phyloP scores from a whole-genome alignment of 441 rosid genomes.

The Populus trichocarpa region DNA sequence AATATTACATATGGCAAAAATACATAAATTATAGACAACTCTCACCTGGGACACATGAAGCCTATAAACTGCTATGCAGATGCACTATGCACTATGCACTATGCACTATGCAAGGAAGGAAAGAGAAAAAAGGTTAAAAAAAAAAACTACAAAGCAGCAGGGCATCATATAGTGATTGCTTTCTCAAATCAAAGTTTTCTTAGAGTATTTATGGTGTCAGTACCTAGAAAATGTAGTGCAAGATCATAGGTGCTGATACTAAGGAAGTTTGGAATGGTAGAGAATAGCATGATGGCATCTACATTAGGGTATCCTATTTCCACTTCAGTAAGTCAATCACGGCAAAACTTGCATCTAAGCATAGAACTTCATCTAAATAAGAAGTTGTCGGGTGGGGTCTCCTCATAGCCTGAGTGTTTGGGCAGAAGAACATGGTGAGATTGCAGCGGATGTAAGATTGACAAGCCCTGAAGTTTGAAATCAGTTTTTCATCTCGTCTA shows the following conservation, averaged over 20 bases:
- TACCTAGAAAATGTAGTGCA: neutral
- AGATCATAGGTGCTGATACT: neutral
- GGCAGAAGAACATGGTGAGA: neutral
- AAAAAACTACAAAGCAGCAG: neutral
- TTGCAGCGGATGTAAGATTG: neutral
- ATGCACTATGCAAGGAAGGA: neutral
- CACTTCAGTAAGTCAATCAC: neutral
- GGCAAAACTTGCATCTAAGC: neutral
- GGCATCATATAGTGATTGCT: neutral
- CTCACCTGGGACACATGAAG: neutral
- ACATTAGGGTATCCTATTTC: neutral
- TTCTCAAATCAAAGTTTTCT: neutral
- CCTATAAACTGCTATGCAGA: neutral
- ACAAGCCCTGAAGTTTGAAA: neutral
- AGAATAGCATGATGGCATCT: too few relatives aligned
- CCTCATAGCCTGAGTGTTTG: neutral
- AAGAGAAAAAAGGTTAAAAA: neutral
- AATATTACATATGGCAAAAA: neutral
- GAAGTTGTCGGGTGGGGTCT: neutral
- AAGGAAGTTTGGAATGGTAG: neutral
- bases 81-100: neutral
- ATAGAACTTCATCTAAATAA: neutral
- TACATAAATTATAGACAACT: neutral
- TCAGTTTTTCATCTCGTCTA: neutral
- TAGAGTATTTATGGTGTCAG: neutral